A percentile compares a stretch with the other conserved stretches of the same genome.
These are phyloP conservation scores for Pestalotiopsis sp. DNA, from an alignment of 2,329 filamentous ascomycete species.

Conservation along the genomic window DNA sequence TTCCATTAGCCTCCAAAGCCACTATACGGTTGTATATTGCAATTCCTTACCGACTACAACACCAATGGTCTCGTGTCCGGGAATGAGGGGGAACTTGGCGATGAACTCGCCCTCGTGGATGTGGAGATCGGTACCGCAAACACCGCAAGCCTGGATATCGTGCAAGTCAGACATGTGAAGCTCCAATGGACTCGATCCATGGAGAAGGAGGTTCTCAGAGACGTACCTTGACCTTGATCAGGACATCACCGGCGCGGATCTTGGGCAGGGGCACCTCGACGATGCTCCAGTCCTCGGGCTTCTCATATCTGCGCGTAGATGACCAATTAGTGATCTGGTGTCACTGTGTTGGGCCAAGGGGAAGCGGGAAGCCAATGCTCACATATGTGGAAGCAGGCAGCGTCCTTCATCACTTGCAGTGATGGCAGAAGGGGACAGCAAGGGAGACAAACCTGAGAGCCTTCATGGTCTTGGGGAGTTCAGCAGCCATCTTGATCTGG, in stretches of 20 bases:
- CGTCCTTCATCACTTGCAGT: background rate
- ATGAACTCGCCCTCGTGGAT: constrained; percentile 72
- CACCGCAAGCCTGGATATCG: constrained; percentile 31
- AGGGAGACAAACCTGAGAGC: constrained; percentile 55
- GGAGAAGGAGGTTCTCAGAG: background rate
- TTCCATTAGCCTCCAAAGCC: constrained; percentile 14
- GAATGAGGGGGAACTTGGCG: constrained; percentile 66
- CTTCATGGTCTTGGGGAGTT: constrained; percentile 48
- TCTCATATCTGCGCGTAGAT: constrained; percentile 54
- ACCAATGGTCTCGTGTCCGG: constrained; percentile 71
- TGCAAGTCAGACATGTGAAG: constrained; percentile 11
- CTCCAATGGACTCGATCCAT: constrained; percentile 17
- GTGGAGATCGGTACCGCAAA: constrained; percentile 47
- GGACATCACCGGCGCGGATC: constrained; percentile 61
- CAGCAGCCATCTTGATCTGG: constrained; percentile 35
- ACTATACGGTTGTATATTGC: background rate
- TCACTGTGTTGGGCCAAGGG: background rate
- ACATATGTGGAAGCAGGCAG: constrained; percentile 7
- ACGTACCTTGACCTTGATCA: constrained; percentile 67
- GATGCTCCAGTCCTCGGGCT: constrained; percentile 63
- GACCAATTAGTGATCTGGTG: constrained; percentile 21
- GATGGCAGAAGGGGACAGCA: background rate
- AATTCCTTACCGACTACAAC: constrained; percentile 53
- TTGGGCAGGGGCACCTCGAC: constrained; percentile 65
- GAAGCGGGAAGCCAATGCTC: background rate